Conservation (phyloP, 768 basidiomycete genomes). For the Russula foetens region DNA sequence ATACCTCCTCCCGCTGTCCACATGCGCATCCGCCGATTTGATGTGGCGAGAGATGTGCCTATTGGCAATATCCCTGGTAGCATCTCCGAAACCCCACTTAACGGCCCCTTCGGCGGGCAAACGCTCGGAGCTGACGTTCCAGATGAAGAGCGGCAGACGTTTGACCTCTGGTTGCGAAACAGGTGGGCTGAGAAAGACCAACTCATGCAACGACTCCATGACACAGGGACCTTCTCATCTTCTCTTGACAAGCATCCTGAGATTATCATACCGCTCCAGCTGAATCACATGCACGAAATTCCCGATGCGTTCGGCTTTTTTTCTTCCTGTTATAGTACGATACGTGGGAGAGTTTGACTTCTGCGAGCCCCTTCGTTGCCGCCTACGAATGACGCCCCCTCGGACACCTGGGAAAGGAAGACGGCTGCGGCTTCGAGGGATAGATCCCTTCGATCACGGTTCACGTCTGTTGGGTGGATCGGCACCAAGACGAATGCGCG, state of each 20-base stretch:
- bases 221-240: conserved; percentile 38
- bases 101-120: conserved; percentile 30
- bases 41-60: conserved; percentile 58
- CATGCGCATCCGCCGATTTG: conserved; percentile 77
- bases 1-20: conserved; percentile 80
- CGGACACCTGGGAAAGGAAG: no score
- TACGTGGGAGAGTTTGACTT: no score
- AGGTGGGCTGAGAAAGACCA: conserved; percentile 85
- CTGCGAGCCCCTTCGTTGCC: no score
- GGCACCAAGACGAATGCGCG: no score
- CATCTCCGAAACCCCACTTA: conserved; percentile 27
- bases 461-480: no score
- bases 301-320: conserved; percentile 65
- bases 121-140: conserved; percentile 24
- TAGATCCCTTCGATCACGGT: no score
- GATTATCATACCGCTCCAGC: conserved; percentile 50
- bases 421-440: no score
- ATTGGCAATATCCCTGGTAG: conserved; percentile 49
- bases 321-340: conserved; percentile 46
- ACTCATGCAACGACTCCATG: conserved; percentile 58
- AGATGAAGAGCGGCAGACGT: conserved; percentile 34
- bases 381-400: no score
- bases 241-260: conserved; percentile 21
- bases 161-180: conserved; percentile 77
- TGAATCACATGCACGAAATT: conserved; percentile 48